A percentile compares a stretch with the other conserved stretches of the same genome.
phyloP scores from a whole-genome alignment of 192 early-diverging fungal genomes.

The Powellomyces hirtus region DNA sequence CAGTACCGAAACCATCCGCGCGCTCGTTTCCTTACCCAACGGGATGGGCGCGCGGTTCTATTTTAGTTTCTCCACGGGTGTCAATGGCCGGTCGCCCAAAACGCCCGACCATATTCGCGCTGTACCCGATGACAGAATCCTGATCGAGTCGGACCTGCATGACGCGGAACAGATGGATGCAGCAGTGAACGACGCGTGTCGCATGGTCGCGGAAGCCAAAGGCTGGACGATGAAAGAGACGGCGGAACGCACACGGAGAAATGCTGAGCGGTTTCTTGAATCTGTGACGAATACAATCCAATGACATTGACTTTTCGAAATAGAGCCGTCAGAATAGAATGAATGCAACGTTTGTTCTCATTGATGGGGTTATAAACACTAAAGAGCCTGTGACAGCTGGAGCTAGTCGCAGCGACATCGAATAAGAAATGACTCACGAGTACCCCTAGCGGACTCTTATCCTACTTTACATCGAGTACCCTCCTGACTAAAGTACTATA shows the following conservation, averaged over 20 bases:
- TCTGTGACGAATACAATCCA: not conserved
- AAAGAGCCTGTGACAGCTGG: too few relatives aligned
- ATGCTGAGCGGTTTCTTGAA: conserved; percentile 44
- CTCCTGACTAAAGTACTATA: too few relatives aligned
- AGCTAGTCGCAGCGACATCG: too few relatives aligned
- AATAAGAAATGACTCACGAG: too few relatives aligned
- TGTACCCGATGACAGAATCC: conserved; percentile 72
- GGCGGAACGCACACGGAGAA: conserved; percentile 43
- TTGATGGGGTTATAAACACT: too few relatives aligned
- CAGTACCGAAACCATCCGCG: conserved; percentile 65
- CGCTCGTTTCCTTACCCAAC: conserved; percentile 42
- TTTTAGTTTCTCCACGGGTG: conserved; percentile 73
- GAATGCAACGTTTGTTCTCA: too few relatives aligned
- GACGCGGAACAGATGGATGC: conserved; percentile 51
- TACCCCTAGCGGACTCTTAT: too few relatives aligned
- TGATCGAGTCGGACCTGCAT: conserved; percentile 84
- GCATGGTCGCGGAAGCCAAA: conserved; percentile 57
- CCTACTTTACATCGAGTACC: too few relatives aligned
- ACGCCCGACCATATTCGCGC: conserved; percentile 60
- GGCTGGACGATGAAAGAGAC: conserved; percentile 56
- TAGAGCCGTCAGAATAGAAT: not conserved
- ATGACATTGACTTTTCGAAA: not conserved
- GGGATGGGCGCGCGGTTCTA: conserved; percentile 52
- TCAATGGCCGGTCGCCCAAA: conserved; percentile 69
- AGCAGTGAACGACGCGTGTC: conserved; percentile 50